Evolutionary conservation across 2,329 filamentous ascomycete genomes (phyloP), one percentile per base, ranked within the genome.

Genomic region (Trichoderma koningii): DNA sequence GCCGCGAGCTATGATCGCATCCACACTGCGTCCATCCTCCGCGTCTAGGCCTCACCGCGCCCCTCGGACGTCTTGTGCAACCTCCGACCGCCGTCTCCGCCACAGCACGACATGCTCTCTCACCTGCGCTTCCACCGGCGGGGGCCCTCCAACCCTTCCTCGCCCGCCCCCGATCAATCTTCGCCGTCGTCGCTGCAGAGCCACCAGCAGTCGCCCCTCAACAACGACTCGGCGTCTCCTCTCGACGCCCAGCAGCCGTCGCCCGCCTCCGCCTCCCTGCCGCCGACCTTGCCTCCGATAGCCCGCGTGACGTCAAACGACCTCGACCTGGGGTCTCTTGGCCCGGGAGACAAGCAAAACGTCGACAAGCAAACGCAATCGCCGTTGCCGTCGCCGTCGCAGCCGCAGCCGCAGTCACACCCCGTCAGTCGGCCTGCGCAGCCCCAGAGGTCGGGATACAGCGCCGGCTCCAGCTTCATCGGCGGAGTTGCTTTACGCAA

Each of bases 101-200:
- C 42, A 28, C 52, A 45, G 69, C 68, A 70, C 68, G 69, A 66
- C 68, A 84, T 84, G 82, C 77, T 84, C 61, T 83, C 82, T 69
- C 80, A 83, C 74, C 78, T 86, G 55, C 83, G 84, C 71, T 86
- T 87, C 75, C 84, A 86, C 71, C 82, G 84, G 70, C 82, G 84
- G 71, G 83, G 79, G 55, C 80, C 80, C 19, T 86, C 84, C 63
- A 84, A 81, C 76, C 84, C 84, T 67, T 78, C 81, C 26, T 85
- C 84, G 41, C 83, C 85, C 5, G 72, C 79, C 28, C 78, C 80
- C 61, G 83, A 86, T 64, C 81, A 80, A 64, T 72, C 78, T 45
- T 66, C 80, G 69, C 76, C 68, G 70, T 80, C 75, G 65, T 73
- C 75, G 67, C 65, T 73, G 55, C 71, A 68, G 69, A 77, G 76